These are phyloP conservation scores for Amanita muscaria DNA, from an alignment of 768 basidiomycete species.

Conservation along the genomic window DNA sequence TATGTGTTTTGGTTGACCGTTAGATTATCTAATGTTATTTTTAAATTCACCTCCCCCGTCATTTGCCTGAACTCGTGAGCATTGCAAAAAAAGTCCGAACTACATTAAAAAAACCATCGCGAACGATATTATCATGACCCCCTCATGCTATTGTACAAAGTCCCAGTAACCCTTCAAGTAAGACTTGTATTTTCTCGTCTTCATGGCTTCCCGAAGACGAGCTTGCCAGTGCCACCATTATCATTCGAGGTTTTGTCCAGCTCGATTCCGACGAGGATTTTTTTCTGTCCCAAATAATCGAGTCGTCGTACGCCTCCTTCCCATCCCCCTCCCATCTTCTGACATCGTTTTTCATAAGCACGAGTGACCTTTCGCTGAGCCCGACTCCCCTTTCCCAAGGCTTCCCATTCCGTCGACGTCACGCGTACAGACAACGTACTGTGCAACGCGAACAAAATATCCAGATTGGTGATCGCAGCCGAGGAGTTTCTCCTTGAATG, in stretches of 20 bases:
- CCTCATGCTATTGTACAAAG: not conserved
- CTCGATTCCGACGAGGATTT: conserved; percentile 51
- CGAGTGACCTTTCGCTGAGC: conserved; percentile 50
- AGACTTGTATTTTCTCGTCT: not conserved
- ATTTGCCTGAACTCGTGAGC: not conserved
- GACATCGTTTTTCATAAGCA: conserved; percentile 57
- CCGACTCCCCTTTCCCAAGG: conserved; percentile 44
- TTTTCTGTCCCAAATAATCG: conserved; percentile 59
- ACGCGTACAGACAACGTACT: conserved; percentile 45
- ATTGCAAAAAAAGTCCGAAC: too few species aligned
- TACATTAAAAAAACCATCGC: not conserved
- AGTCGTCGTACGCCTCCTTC: conserved; percentile 59
- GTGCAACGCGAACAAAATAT: conserved; percentile 54
- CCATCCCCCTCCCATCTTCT: conserved; percentile 55
- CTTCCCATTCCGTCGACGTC: conserved; percentile 57
- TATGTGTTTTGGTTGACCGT: too few species aligned
- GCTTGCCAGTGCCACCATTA: conserved; percentile 3
- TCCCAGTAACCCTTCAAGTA: not conserved
- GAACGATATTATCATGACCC: conserved; percentile 2
- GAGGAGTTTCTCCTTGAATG: conserved; percentile 2
- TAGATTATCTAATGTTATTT: conserved; percentile 5
- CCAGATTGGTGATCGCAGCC: conserved; percentile 43
- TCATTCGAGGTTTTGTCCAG: conserved; percentile 18
- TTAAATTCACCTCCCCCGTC: not conserved
- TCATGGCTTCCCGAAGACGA: conserved; percentile 6